phyloP scores from a whole-genome alignment of 1,139 yeast species.

The Debaryomyces singareniensis region DNA sequence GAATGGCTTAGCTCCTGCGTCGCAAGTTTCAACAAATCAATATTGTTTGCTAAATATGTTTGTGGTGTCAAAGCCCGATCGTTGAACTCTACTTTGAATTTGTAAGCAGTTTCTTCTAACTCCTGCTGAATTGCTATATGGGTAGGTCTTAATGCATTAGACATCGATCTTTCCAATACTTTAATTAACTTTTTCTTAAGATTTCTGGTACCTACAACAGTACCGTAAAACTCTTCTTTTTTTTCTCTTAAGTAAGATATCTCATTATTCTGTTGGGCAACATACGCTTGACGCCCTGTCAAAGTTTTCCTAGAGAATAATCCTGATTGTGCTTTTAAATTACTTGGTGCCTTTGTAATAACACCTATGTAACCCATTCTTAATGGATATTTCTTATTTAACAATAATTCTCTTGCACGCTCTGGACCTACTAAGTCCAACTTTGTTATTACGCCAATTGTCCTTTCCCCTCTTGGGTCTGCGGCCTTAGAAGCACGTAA shows the following conservation, averaged over 20 bases:
- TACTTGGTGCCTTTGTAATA: conserved; percentile 68
- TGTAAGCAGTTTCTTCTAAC: conserved; percentile 86
- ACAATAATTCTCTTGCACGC: conserved; percentile 60
- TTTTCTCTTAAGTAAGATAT: conserved; percentile 52
- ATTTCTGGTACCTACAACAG: conserved; percentile 71
- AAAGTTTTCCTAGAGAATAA: conserved; percentile 31
- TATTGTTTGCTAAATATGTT: conserved; percentile 85
- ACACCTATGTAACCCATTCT: conserved; percentile 98
- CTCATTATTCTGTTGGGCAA: conserved; percentile 66
- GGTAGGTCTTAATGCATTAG: conserved; percentile 81
- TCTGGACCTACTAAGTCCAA: conserved; percentile 81
- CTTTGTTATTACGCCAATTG: conserved; percentile 93
- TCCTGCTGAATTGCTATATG: conserved; percentile 82
- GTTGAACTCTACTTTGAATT: conserved; percentile 92
- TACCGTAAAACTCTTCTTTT: conserved; percentile 53
- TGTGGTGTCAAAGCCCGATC: conserved; percentile 92
- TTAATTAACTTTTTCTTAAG: conserved; percentile 77
- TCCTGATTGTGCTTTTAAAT: conserved; percentile 8
- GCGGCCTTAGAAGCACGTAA: conserved; percentile 86
- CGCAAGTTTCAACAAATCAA: conserved; percentile 79
- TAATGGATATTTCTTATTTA: conserved; percentile 79
- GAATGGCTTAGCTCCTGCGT: conserved; percentile 81
- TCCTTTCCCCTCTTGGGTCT: conserved; percentile 91
- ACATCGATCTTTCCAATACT: conserved; percentile 88
- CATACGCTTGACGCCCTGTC: conserved; percentile 40